Evolutionary conservation across 139 green algal species (phyloP).

Genomic region (Chlamydomonas sp.): DNA sequence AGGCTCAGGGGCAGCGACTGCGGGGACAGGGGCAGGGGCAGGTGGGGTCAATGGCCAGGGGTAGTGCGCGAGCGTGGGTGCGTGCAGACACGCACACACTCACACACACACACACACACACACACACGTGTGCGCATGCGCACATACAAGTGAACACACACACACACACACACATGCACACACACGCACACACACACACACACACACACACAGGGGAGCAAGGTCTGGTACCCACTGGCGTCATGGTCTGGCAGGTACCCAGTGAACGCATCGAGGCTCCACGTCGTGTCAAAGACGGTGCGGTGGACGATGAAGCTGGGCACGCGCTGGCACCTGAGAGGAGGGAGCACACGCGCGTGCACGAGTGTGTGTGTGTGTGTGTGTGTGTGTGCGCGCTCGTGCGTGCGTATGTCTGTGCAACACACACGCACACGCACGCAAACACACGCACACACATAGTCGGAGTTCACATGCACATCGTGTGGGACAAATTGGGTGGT

Average conservation of each 20-base stretch:
- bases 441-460: too few relatives aligned
- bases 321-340: constrained; percentile 16
- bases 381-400: too few relatives aligned
- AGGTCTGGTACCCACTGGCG: constrained; percentile 70
- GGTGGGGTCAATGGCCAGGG: not conserved
- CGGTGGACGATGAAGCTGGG: constrained; percentile 32
- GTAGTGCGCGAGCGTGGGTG: not conserved
- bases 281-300: constrained; percentile 50
- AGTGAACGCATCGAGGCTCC: constrained; percentile 63
- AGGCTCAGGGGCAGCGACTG: too few relatives aligned
- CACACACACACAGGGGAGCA: constrained; percentile 60
- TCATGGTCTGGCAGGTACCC: constrained; percentile 50
- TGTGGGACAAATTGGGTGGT: too few relatives aligned
- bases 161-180: constrained; percentile 19
- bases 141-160: too few relatives aligned
- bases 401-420: too few relatives aligned
- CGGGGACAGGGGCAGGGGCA: too few relatives aligned
- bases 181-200: constrained; percentile 37
- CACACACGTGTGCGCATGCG: not conserved
- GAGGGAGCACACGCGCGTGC: too few relatives aligned
- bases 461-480: too few relatives aligned
- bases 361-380: too few relatives aligned
- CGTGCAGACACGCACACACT: too few relatives aligned
- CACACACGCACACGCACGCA: too few relatives aligned
- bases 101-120: constrained; percentile 3